Conservation (phyloP, 768 basidiomycete genomes). For the Trametes maxima region DNA sequence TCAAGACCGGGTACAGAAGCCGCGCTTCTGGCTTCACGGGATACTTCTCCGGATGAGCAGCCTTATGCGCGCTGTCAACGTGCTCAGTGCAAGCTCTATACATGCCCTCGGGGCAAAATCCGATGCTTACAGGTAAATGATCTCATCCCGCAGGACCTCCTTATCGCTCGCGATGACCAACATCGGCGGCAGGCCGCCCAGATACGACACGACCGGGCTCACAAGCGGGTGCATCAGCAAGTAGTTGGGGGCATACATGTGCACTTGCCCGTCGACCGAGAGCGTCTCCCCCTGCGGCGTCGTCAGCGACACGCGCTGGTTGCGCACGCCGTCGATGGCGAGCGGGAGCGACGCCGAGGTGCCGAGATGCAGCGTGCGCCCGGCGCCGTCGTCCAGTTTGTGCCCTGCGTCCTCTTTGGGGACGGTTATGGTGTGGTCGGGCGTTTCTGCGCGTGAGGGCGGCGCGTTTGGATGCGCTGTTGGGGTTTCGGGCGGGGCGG, state of each 20-base stretch:
- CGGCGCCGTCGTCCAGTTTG: constrained; percentile 35
- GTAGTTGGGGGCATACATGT: constrained; percentile 84
- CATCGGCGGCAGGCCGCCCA: constrained; percentile 90
- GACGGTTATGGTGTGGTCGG: constrained; percentile 24
- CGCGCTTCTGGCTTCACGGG: constrained; percentile 48
- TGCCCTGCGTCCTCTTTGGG: constrained; percentile 25
- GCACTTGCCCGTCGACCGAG: constrained; percentile 69
- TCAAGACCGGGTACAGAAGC: constrained; percentile 57
- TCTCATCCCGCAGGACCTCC: constrained; percentile 91
- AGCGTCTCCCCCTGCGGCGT: constrained; percentile 54
- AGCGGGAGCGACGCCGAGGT: constrained; percentile 45
- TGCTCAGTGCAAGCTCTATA: background rate
- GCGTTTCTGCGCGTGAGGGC: constrained; percentile 7
- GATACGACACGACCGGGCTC: constrained; percentile 76
- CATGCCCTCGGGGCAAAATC: background rate
- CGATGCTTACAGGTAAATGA: constrained; percentile 73
- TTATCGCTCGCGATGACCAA: constrained; percentile 84
- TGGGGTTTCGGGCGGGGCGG: background rate
- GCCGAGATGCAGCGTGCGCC: constrained; percentile 48
- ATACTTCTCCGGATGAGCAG: constrained; percentile 78
- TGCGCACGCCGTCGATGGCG: constrained; percentile 39
- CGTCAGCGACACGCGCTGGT: constrained; percentile 49
- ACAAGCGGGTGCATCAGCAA: constrained; percentile 79
- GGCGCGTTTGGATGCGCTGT: background rate
- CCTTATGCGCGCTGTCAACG: constrained; percentile 79